phyloP scores from a whole-genome alignment of 441 rosid genomes.

The Cnidoscolus chayamansa region DNA sequence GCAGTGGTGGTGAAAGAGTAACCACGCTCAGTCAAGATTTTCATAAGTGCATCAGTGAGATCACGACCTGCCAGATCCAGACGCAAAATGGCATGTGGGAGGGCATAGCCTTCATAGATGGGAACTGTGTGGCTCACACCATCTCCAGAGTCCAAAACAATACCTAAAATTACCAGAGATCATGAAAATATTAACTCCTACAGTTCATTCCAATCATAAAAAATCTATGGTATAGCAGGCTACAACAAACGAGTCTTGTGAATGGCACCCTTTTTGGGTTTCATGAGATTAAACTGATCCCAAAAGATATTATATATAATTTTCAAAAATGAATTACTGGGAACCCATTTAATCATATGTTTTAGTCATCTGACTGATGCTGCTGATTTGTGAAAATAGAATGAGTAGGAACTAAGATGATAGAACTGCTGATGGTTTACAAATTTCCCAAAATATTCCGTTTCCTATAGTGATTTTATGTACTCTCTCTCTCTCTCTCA shows the following conservation, averaged over 20 bases:
- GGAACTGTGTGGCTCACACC: slow-evolving; percentile 72
- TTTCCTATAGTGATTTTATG: not conserved
- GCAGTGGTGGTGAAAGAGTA: slow-evolving; percentile 69
- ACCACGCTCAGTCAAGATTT: slow-evolving; percentile 66
- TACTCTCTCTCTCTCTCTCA: not conserved
- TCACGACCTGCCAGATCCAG: slow-evolving; percentile 75
- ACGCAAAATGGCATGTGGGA: slow-evolving; percentile 70
- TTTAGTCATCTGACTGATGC: not conserved
- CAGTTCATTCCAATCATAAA: not conserved
- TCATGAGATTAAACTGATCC: no score
- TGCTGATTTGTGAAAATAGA: not conserved
- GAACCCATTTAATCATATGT: not conserved
- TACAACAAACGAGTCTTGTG: no score
- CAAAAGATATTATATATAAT: not conserved
- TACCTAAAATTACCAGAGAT: slow-evolving; percentile 30
- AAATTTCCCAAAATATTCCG: not conserved
- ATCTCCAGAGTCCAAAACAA: slow-evolving; percentile 60
- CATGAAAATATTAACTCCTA: not conserved
- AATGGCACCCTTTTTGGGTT: not conserved
- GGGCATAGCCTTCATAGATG: slow-evolving; percentile 59
- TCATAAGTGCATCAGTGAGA: slow-evolving; percentile 66
- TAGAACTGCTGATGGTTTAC: not conserved
- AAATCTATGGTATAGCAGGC: not conserved
- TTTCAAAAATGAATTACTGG: not conserved
- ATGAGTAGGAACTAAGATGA: not conserved